Percentiles rank a stretch among this genome's conserved stretches.
Conservation (phyloP, 192 early-diverging fungal genomes). For the Lunasporangiospora selenospora region DNA sequence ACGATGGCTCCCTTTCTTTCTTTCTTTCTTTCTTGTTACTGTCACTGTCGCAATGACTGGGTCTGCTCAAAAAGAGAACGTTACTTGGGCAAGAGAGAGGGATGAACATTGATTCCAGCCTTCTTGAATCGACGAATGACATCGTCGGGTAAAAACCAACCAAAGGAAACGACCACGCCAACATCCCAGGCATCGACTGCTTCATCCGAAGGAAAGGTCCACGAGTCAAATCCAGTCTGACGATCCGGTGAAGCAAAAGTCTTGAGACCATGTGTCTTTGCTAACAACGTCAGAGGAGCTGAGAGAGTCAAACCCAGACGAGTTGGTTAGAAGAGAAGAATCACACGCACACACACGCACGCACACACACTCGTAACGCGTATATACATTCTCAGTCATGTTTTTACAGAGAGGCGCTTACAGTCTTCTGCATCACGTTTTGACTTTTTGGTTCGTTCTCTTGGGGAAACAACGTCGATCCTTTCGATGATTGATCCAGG, state of each 20-base stretch:
- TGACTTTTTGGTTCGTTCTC: conserved; percentile 31
- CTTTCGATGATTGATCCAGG: conserved; percentile 43
- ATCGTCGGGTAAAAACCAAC: conserved; percentile 80
- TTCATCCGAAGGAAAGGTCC: conserved; percentile 24
- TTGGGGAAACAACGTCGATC: conserved; percentile 43
- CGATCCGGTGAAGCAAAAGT: conserved; percentile 38
- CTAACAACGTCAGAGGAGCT: conserved; percentile 33
- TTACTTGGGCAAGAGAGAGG: conserved; percentile 89
- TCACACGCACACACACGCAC: too few relatives aligned
- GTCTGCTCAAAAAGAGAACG: too few relatives aligned
- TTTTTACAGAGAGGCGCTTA: too few relatives aligned
- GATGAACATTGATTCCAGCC: conserved; percentile 89
- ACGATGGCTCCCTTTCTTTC: too few relatives aligned
- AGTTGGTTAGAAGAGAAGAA: too few relatives aligned
- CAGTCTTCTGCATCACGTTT: conserved; percentile 41
- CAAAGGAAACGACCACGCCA: conserved; percentile 94
- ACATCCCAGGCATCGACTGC: conserved; percentile 61
- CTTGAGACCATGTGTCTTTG: conserved; percentile 28
- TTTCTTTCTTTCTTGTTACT: too few relatives aligned
- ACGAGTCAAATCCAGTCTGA: conserved; percentile 30
- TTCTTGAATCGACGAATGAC: conserved; percentile 72
- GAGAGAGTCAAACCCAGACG: too few relatives aligned
- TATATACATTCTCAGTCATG: too few relatives aligned
- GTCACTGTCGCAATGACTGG: too few relatives aligned
- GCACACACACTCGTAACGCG: too few relatives aligned